A percentile compares a stretch with the other conserved stretches of the same genome.
These are phyloP conservation scores for Mortierella sp. DNA, from an alignment of 371 early-diverging fungal genomes.

Conservation along the genomic window DNA sequence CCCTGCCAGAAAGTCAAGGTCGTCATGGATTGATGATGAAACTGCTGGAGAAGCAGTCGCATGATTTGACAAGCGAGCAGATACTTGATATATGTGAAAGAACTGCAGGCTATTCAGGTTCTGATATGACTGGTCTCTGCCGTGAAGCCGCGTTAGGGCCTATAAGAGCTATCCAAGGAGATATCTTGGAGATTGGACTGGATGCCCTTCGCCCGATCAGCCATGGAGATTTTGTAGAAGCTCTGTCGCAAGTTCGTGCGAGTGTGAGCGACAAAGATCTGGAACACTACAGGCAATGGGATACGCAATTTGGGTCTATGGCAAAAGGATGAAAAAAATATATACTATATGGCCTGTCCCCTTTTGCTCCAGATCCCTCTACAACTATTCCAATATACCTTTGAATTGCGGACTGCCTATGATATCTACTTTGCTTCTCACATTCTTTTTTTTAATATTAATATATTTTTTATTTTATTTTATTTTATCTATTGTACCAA, in stretches of 20 bases:
- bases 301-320: constrained; percentile 64
- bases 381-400: neutral
- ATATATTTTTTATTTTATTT: neutral
- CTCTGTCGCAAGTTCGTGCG: constrained; percentile 84
- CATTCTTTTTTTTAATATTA: neutral
- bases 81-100: constrained; percentile 65
- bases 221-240: constrained; percentile 80
- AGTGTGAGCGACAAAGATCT: constrained; percentile 88
- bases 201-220: constrained; percentile 79
- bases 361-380: neutral
- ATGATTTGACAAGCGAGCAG: constrained; percentile 71
- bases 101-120: constrained; percentile 87
- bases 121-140: constrained; percentile 94
- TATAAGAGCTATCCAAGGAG: constrained; percentile 76
- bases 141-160: constrained; percentile 83
- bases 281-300: constrained; percentile 76
- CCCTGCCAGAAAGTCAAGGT: constrained; percentile 85
- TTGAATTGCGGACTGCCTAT: neutral
- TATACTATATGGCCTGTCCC: neutral
- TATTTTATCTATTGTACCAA: neutral
- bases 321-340: constrained; percentile 21
- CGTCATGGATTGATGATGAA: constrained; percentile 76
- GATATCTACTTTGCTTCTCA: neutral
- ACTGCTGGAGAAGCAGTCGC: constrained; percentile 68
- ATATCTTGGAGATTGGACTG: constrained; percentile 58